Evolutionary conservation across 495 filamentous ascomycete species (phyloP), one percentile per base, ranked within the genome.

Genomic region (Opeltia flavorubescens): DNA sequence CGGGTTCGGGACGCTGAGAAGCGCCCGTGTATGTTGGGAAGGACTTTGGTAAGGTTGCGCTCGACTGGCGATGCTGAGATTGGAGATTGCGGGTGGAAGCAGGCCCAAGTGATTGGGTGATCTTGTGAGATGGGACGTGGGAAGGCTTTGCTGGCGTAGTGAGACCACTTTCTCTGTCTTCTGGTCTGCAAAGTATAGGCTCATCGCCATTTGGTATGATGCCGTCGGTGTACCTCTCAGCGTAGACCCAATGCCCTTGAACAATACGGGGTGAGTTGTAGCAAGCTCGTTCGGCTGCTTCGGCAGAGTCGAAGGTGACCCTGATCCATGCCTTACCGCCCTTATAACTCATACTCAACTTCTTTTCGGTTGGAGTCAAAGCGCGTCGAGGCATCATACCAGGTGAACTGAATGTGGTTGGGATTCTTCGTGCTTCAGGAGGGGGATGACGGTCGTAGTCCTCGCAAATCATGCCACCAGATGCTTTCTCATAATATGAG

Each of bases 281-380:
- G 44, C 79, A 67, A 20, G 86, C 88, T 29, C 76, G 70, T 41
- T 88, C 83, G 17, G 86, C 88, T 3, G 86, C 80, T 48, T 81
- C 74, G 27, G 76, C 70, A 5, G 83, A 86, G 62, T 93, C 85
- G 53, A 89, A 95, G 1, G 88, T 95, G 43, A 95, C 72, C 56
- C 94, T 94, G 54, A 95, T 84, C 88, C 88, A 95, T 64, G 88
- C 77, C 49, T 79, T 74, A 13, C 88, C 88, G 45, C 85, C 80
- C 18, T 78, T 78, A 50, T 82, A 83, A 40, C 67, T 72, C 62
- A 83, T 84, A 48, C 85, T 81, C 58, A 86, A 83, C 46, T 67
- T 69, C 51, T 84, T 78, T 53, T 89, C 85, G 28, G 76, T 74
- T 23, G 70, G 59, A 13, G 84, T 80, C 15, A 93, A 59, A 5